Conservation (phyloP, 2,329 filamentous ascomycete genomes). For the Pseudovirgaria hyperparasitica region DNA sequence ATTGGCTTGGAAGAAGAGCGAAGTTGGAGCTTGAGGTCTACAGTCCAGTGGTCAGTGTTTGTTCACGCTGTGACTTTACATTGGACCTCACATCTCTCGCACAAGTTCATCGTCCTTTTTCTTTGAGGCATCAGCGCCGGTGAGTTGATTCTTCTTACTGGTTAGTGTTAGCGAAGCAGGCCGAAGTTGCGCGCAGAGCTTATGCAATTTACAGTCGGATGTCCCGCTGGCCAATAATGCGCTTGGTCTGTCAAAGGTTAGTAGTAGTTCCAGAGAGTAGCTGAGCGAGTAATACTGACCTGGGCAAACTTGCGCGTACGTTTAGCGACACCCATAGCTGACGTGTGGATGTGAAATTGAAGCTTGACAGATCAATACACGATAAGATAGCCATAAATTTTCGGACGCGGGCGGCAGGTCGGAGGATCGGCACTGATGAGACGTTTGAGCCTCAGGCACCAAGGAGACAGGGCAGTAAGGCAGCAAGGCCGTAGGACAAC, state of each 20-base stretch:
- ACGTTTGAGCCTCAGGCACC: too few species aligned
- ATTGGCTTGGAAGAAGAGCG: constrained; percentile 44
- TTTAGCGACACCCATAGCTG: constrained; percentile 72
- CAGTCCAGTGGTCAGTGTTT: constrained; percentile 5
- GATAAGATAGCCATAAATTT: too few species aligned
- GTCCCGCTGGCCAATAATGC: constrained; percentile 72
- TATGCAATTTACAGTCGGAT: constrained; percentile 42
- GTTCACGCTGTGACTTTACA: constrained; percentile 16
- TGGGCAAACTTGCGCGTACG: constrained; percentile 80
- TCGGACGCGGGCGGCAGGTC: too few species aligned
- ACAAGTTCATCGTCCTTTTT: constrained; percentile 49
- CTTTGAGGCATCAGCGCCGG: constrained; percentile 49
- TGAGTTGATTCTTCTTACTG: constrained; percentile 62
- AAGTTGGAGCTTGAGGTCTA: constrained; percentile 63
- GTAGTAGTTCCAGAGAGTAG: constrained; percentile 12
- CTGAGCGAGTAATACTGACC: neutral
- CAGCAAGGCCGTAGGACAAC: too few species aligned
- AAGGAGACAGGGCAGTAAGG: too few species aligned
- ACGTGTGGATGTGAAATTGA: too few species aligned
- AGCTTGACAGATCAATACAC: too few species aligned
- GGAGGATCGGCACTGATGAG: too few species aligned
- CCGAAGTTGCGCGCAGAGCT: constrained; percentile 7
- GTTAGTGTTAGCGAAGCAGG: constrained; percentile 5
- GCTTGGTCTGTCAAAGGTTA: constrained; percentile 47
- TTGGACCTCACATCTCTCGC: constrained; percentile 49